Base-by-base conservation (phyloP, 768 basidiomycete species). In the Cytidiella melzeri region DNA sequence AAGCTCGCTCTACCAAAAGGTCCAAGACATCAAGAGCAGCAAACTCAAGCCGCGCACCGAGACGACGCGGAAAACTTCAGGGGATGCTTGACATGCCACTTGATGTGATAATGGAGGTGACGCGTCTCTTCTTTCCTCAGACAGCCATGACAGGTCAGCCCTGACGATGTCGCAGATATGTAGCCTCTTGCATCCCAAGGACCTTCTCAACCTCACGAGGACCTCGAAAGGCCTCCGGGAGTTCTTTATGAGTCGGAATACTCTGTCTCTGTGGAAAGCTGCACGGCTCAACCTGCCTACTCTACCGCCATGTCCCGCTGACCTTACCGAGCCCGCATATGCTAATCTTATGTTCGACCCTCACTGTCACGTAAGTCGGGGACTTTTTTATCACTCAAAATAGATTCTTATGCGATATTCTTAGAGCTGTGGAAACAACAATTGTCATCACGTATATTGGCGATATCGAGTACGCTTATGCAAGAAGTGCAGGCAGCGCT, bases 261-360 rank as follows among this genome's bases (percentile, higher is more conserved):
- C 43, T 13, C 7, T 19, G 11, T 28, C 34, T 1, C 19, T 53
- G 3, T 53, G 52, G 52, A 43, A n/a, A 26, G 25, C 21, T 13
- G 52, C 47, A 1, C 46, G 52, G 9, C 15, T 20, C 23, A 53
- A 53, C 20, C 41, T 53, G 19, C 15, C 24, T 9, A 34, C 20
- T 5, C 41, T 50, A n/a, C 28, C 47, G 5, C 11, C 34, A 4
- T 47, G 48, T 37, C 53, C 53, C 12, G 6, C 25, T 2, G 36
- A 46, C 27, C 39, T 55, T 11, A 51, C 43, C 40, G 53, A 55
- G 34, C 53, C 53, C 19, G 53, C 43, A 11, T 55, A 51, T 26
- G 49, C 53, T 5, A 47, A 47, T 38, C 41, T 55, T 2, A 36
- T 36, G 13, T 55, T 55, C 44, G 45, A 19, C 15, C 7, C 23